Percentiles rank a stretch among this genome's conserved stretches.
Conservation (phyloP, 1,139 yeast genomes). For the Zygoascus sp. region DNA sequence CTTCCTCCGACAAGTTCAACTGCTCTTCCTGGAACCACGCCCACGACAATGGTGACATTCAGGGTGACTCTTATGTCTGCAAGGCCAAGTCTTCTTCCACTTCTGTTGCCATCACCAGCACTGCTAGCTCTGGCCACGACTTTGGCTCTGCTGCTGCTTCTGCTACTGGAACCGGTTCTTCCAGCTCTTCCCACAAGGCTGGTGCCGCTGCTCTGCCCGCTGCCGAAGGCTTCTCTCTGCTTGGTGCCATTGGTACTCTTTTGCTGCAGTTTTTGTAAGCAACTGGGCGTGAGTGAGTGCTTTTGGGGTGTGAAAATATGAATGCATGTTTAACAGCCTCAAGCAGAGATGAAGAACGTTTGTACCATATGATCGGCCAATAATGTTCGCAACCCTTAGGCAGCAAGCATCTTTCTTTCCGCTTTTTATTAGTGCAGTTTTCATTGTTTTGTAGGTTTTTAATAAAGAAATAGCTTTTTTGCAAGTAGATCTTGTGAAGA, state of each 20-base stretch:
- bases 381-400: too few species aligned
- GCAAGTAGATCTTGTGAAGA: too few species aligned
- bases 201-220: constrained; percentile 43
- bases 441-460: too few species aligned
- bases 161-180: constrained; percentile 33
- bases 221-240: constrained; percentile 28
- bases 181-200: constrained; percentile 40
- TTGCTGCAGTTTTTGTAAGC: constrained; percentile 34
- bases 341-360: too few species aligned
- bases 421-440: too few species aligned
- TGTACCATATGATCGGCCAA: too few species aligned
- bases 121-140: constrained; percentile 20
- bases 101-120: constrained; percentile 40
- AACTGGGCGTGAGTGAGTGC: background rate
- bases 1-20: constrained; percentile 68
- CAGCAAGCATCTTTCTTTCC: background rate
- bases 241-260: constrained; percentile 33
- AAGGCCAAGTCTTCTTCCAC: constrained; percentile 62
- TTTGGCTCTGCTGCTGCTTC: constrained; percentile 20
- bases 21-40: constrained; percentile 66
- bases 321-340: too few species aligned
- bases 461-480: too few species aligned
- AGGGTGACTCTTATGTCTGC: constrained; percentile 86
- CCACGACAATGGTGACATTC: constrained; percentile 61
- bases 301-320: too few species aligned